These are phyloP conservation scores for Lathyrus tuberosus DNA, from an alignment of 306 rosid genomes.

Conservation along the genomic window DNA sequence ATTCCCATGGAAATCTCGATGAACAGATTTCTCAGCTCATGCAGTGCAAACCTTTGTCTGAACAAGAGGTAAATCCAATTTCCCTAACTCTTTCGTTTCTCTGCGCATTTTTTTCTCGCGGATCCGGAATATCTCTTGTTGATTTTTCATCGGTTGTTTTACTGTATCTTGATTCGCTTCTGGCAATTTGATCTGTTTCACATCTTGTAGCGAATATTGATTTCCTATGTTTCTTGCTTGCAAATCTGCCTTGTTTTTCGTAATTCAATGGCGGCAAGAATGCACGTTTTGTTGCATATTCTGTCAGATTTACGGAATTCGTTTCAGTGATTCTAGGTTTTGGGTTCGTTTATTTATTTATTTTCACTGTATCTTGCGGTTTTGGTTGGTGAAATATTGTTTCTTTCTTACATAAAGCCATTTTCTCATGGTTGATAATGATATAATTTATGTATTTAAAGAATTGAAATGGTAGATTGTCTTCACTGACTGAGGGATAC, in stretches of 20 bases:
- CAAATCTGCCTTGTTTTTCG: slow-evolving; percentile 14
- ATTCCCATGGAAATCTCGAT: slow-evolving; percentile 85
- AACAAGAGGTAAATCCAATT: slow-evolving; percentile 66
- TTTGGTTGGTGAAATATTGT: slow-evolving; percentile 32
- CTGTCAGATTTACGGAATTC: slow-evolving; percentile 32
- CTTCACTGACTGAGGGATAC: slow-evolving; percentile 10
- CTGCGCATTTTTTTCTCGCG: neutral
- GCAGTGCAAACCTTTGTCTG: slow-evolving; percentile 99
- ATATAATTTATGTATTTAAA: slow-evolving; percentile 25
- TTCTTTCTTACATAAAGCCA: slow-evolving; percentile 11
- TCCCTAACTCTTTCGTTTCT: neutral
- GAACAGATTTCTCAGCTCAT: slow-evolving; percentile 95
- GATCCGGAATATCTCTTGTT: slow-evolving; percentile 48
- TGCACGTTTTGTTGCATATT: slow-evolving; percentile 4
- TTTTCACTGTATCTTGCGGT: neutral
- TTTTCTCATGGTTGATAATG: slow-evolving; percentile 7
- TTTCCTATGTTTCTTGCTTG: neutral
- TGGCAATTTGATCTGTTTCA: slow-evolving; percentile 39
- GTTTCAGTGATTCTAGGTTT: neutral
- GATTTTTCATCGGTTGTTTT: neutral
- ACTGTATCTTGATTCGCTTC: slow-evolving; percentile 29
- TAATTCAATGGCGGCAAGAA: neutral
- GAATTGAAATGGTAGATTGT: slow-evolving; percentile 6
- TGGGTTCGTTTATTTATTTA: neutral
- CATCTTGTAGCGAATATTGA: slow-evolving; percentile 8